Percentiles rank a stretch among this genome's conserved stretches.
Evolutionary conservation across 2,329 filamentous ascomycete species (phyloP).

Genomic region (Bipolaris oryzae): DNA sequence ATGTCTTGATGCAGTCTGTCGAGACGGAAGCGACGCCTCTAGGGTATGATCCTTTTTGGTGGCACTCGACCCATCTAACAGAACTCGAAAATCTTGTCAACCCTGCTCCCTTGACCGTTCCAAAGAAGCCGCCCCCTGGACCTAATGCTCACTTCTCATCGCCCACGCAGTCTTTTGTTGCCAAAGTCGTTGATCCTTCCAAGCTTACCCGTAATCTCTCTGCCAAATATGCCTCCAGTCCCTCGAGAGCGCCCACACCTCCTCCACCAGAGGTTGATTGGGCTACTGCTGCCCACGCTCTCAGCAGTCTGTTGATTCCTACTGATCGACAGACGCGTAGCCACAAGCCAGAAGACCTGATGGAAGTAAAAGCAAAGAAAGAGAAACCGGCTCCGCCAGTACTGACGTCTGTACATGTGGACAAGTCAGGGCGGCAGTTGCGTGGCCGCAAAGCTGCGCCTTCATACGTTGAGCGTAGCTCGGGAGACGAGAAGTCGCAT

Average conservation of each 20-base stretch:
- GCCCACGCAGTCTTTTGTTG: conserved; percentile 84
- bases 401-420: conserved; percentile 48
- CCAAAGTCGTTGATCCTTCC: conserved; percentile 74
- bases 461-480: conserved; percentile 60
- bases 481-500: conserved; percentile 41
- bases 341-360: conserved; percentile 77
- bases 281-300: conserved; percentile 80
- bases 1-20: conserved; percentile 23
- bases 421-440: conserved; percentile 65
- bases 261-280: conserved; percentile 84
- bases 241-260: conserved; percentile 61
- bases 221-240: conserved; percentile 47
- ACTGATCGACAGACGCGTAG: conserved; percentile 75
- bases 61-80: conserved; percentile 45
- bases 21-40: conserved; percentile 28
- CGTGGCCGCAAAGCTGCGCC: conserved; percentile 68
- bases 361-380: conserved; percentile 61
- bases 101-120: conserved; percentile 46
- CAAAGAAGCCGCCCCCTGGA: conserved; percentile 66
- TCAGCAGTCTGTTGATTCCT: conserved; percentile 83
- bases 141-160: conserved; percentile 77
- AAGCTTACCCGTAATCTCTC: conserved; percentile 70
- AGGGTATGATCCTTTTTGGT: conserved; percentile 53
- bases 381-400: conserved; percentile 56
- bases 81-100: conserved; percentile 45